Evolutionary conservation across 140 eudicot species (phyloP).

Genomic region (Bidens hawaiensis): DNA sequence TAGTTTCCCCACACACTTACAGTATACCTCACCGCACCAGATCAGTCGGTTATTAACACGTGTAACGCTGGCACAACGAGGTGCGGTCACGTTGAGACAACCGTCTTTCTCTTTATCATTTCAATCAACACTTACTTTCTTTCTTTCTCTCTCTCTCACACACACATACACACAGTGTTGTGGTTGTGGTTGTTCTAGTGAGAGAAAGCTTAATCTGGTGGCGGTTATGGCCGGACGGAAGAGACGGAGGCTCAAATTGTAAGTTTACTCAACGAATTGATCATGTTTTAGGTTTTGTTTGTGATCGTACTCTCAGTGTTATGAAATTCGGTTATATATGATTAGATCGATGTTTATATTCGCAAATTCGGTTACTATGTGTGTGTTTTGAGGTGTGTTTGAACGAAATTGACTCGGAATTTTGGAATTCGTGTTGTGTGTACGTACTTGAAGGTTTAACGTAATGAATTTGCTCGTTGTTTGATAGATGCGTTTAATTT

Average conservation of each 20-base stretch:
- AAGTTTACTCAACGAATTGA: constrained; percentile 17
- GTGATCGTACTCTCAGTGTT: constrained; percentile 5
- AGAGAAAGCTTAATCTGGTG: constrained; percentile 14
- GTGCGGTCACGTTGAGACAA: constrained; percentile 25
- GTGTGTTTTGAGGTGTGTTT: no score
- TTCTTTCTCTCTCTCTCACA: not conserved
- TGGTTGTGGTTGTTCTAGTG: not conserved
- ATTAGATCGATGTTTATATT: no score
- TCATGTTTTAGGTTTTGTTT: not conserved
- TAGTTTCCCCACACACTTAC: constrained; percentile 16
- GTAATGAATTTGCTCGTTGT: no score
- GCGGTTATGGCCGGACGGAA: constrained; percentile 51
- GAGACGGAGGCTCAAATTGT: constrained; percentile 46
- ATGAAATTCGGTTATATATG: constrained; percentile 9
- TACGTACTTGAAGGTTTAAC: no score
- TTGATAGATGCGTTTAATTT: no score
- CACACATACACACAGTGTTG: constrained; percentile 9
- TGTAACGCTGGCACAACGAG: constrained; percentile 21
- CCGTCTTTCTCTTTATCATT: constrained; percentile 33
- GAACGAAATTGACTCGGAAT: no score
- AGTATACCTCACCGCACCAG: constrained; percentile 19
- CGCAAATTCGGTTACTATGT: no score
- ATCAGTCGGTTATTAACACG: constrained; percentile 26
- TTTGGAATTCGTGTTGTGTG: no score
- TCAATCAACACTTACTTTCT: constrained; percentile 13